Evolutionary conservation across 2,329 filamentous ascomycete genomes (phyloP).

Genomic region (Aotearoamyces nothofagi): DNA sequence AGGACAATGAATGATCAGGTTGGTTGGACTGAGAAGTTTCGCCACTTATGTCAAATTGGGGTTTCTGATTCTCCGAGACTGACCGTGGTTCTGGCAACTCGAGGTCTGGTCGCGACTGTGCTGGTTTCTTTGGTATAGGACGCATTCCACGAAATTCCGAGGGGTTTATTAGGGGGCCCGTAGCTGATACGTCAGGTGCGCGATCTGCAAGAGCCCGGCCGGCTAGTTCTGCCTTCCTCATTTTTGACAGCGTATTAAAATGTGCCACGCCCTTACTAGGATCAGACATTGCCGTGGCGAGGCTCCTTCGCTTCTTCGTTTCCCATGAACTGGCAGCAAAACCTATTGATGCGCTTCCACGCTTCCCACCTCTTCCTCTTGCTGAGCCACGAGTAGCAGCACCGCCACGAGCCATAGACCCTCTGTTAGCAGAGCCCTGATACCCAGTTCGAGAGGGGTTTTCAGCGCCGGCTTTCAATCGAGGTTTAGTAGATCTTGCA

Average conservation of each 20-base stretch:
- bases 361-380: conserved; percentile 8
- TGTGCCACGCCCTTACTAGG: conserved; percentile 23
- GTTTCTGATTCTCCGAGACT: no score
- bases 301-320: background rate
- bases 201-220: conserved; percentile 28
- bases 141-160: background rate
- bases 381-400: conserved; percentile 4
- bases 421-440: conserved; percentile 13
- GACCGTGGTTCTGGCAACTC: no score
- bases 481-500: no score
- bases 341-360: conserved; percentile 8
- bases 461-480: no score
- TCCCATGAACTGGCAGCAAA: background rate
- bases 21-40: no score
- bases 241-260: conserved; percentile 23
- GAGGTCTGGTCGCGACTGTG: background rate
- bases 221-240: conserved; percentile 26
- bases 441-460: conserved; percentile 10
- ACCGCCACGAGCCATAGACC: conserved; percentile 6
- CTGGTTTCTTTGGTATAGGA: background rate
- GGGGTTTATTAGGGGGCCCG: conserved; percentile 11
- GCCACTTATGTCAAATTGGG: no score
- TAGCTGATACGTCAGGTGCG: conserved; percentile 21
- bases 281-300: background rate
- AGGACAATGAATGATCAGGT: no score